Conservation (phyloP, 352 stramenopile genomes). For the Phytophthora hibernalis region DNA sequence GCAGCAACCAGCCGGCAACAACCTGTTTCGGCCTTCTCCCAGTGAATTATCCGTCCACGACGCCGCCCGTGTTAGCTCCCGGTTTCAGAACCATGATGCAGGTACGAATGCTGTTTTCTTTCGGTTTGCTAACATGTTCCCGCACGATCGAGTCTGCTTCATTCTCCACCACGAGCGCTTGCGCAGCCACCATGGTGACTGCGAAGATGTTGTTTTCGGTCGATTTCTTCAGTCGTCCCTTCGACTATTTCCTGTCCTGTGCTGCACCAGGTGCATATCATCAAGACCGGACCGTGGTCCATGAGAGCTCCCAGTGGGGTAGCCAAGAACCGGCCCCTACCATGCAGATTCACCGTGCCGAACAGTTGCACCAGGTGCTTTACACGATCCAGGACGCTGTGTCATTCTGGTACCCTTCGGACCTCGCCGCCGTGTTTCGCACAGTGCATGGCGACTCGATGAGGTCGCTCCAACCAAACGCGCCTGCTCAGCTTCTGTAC, state of each 20-base stretch:
- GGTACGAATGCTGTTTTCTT: too few species aligned
- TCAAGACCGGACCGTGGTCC: neutral
- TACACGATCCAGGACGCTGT: conserved; percentile 8
- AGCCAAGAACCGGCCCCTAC: neutral
- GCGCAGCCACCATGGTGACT: too few species aligned
- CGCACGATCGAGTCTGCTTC: too few species aligned
- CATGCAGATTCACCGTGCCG: neutral
- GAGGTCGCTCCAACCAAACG: neutral
- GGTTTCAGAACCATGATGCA: too few species aligned
- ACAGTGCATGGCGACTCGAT: neutral
- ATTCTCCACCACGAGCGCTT: too few species aligned
- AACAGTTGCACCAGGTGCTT: conserved; percentile 7
- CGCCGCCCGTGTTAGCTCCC: too few species aligned
- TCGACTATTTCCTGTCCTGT: conserved; percentile 5
- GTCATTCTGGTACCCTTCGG: neutral
- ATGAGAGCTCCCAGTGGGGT: conserved; percentile 1
- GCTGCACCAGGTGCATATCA: neutral
- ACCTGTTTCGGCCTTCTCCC: too few species aligned
- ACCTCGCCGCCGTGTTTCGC: neutral
- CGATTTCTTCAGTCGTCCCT: neutral
- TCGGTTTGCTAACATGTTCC: too few species aligned
- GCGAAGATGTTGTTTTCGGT: conserved; percentile 7
- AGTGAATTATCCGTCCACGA: too few species aligned
- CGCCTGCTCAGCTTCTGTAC: neutral
- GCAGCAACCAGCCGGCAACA: too few species aligned